Base-by-base conservation (phyloP, 2,329 filamentous ascomycete species). In the Colletotrichum theobromicola region DNA sequence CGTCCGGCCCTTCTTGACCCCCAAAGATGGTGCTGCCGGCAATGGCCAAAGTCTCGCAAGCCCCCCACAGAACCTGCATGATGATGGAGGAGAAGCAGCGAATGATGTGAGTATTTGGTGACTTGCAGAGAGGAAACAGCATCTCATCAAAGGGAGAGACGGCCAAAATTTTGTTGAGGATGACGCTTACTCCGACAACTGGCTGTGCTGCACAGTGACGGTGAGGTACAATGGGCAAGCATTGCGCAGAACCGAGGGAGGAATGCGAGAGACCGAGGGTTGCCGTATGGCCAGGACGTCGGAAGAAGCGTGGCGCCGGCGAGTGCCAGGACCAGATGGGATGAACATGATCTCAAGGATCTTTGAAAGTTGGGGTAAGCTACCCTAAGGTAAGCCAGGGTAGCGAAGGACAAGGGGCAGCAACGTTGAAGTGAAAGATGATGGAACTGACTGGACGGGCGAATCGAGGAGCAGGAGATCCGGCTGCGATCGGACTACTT, bases 81-180 rank as follows among this genome's bases (percentile, higher is more conserved):
- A 35, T 28, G 55, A 50, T 26, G 32, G 32, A 30, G 42, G 58
- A 37, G n/a, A 34, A 42, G 61, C 30, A 34, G 57, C 24, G 30
- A 34, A 42, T 72, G 67, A 42, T 72, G 57, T 72, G 72, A 34
- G 35, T 32, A 24, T 21, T 42, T 46, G 32, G 28, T 42, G 26
- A 26, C 53, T 57, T 70, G 71, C 71, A 74, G 67, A 68, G 68
- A 74, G 72, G 32, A 74, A 74, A 74, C 35, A 57, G 46, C 32
- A 60, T 21, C 53, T 58, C 32, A 35, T 15, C 26, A 28, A 35
- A 35, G 50, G n/a, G 35, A 42, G n/a, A 21, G 60, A 24, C 30
- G 42, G 53, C 15, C 30, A 12, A 26, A 50, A 57, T 24, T 57
- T 57, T 71, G 61, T 57, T 70, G 71, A 61, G 60, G 37, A 15